phyloP scores from a whole-genome alignment of 352 stramenopile species.

The Pythium aphanidermatum region DNA sequence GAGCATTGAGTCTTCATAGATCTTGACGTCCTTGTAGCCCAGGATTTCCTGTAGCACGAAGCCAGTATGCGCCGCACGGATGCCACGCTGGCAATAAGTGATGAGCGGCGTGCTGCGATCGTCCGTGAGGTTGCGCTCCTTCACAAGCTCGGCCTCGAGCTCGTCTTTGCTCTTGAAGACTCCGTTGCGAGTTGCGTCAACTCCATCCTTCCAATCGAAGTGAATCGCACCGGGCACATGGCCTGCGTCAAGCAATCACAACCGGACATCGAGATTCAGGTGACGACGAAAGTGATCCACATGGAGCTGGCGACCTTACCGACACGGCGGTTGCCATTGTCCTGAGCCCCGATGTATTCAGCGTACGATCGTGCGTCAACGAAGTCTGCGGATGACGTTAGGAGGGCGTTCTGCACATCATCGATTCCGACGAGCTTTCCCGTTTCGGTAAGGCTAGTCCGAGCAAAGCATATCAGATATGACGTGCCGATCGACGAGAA shows the following conservation, averaged over 20 bases:
- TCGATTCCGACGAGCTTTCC: constrained; percentile 24
- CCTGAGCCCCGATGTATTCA: constrained; percentile 30
- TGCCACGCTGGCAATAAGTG: constrained; percentile 70
- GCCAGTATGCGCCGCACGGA: constrained; percentile 58
- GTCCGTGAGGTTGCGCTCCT: constrained; percentile 32
- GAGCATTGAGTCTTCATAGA: constrained; percentile 76
- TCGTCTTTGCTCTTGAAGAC: constrained; percentile 57
- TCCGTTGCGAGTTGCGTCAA: constrained; percentile 40
- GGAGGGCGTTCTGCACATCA: constrained; percentile 25
- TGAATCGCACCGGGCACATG: constrained; percentile 65
- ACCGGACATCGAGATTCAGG: background rate
- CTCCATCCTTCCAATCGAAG: constrained; percentile 63
- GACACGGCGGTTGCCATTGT: constrained; percentile 32
- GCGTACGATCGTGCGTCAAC: constrained; percentile 31
- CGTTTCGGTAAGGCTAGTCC: constrained; percentile 28
- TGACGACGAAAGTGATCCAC: background rate
- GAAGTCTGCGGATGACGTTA: constrained; percentile 19
- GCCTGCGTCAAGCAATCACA: constrained; percentile 13
- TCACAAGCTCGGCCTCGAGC: constrained; percentile 38
- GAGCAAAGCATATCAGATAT: constrained; percentile 16
- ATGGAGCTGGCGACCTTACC: no score
- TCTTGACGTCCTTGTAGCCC: constrained; percentile 39
- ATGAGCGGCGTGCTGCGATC: constrained; percentile 38
- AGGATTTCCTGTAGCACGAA: constrained; percentile 67
- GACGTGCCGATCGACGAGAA: background rate